Base-by-base conservation (phyloP, 2,329 filamentous ascomycete genomes). In the Talaromyces piceae region DNA sequence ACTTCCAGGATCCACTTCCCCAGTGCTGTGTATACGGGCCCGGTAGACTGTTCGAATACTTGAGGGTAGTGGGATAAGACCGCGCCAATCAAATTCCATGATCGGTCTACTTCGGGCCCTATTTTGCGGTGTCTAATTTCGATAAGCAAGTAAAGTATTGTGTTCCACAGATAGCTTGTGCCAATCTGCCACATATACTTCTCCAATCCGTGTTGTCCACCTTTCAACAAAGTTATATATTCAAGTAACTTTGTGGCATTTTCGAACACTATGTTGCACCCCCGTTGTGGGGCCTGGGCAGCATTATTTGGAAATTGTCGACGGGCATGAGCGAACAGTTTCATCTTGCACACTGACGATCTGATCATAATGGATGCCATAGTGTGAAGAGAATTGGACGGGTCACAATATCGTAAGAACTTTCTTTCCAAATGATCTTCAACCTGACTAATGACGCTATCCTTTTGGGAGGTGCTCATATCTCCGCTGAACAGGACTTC, bases 121-220 rank as follows among this genome's bases (percentile, higher is more conserved):
- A 48, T 59, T 53, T 57, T 59, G 16, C 59, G 58, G 25, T 59
- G 57, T 25, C 60, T 57, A 26, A 55, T 53, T 45, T 63, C 64
- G 43, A 66, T 60, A 22, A 67, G 63, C 45, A 64, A 61, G 47
- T 61, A 63, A 3, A 66, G 58, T 13, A 65, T 52, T 2, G 59
- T 60, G 47, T 65, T 60, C 64, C 65, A 68, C 13, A 67, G 46
- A 47, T 61, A 58, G 28, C 56, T 59, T 13, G 60, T 58, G 41
- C 61, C 57, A n/a, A 63, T 53, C 22, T 58, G 59, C 60, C 60
- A 61, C 48, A 30, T 56, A 41, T 59, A 67, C 47, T 64, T 65
- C 1, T 58, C 52, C 4, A 67, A 50, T 7, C 49, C 55, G 13
- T 49, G 52, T 28, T 57, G 54, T 12, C 57, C 33, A 18, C 33